phyloP scores from a whole-genome alignment of 2,329 filamentous ascomycete genomes.

The Beauveria scarabaeidicola region DNA sequence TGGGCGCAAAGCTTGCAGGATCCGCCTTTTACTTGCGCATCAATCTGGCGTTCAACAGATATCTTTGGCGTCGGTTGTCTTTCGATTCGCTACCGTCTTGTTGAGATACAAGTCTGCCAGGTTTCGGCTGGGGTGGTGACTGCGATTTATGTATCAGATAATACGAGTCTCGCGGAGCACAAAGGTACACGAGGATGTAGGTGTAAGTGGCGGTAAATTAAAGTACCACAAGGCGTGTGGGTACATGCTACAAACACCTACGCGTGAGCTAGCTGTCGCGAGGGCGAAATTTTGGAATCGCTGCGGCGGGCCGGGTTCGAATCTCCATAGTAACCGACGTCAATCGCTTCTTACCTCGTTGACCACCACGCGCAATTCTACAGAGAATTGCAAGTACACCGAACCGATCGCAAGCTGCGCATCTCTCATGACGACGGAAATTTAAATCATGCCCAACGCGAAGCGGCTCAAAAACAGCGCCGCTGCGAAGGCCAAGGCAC shows the following conservation, averaged over 20 bases:
- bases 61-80: not conserved
- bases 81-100: not conserved
- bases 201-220: not conserved
- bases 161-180: not conserved
- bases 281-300: slow-evolving; percentile 27
- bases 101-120: not conserved
- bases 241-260: not conserved
- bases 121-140: not conserved
- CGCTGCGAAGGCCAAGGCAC: slow-evolving; percentile 29
- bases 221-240: not conserved
- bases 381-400: not conserved
- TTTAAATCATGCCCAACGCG: slow-evolving; percentile 44
- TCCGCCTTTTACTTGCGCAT: not conserved
- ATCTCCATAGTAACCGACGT: slow-evolving; percentile 10
- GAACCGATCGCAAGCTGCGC: not conserved
- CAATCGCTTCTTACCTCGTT: not conserved
- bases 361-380: not conserved
- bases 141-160: not conserved
- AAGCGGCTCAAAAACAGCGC: slow-evolving; percentile 50
- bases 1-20: not conserved
- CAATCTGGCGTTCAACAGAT: too few species aligned
- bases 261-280: slow-evolving; percentile 15
- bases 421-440: slow-evolving; percentile 7
- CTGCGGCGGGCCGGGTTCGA: slow-evolving; percentile 11
- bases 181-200: not conserved